phyloP scores from a whole-genome alignment of 192 early-diverging fungal genomes.

The Diversispora eburnea region DNA sequence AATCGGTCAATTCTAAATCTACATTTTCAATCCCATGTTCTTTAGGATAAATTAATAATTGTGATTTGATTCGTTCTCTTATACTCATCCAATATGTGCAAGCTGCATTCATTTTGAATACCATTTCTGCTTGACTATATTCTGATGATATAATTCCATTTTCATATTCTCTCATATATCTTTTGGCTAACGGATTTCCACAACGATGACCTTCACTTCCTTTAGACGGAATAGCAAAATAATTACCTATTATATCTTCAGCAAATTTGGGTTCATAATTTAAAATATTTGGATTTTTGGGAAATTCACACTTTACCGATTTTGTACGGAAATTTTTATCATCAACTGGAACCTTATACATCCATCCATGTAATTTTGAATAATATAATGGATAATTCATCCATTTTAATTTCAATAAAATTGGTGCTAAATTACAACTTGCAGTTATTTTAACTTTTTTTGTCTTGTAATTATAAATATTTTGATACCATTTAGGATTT shows the following conservation, averaged over 20 bases:
- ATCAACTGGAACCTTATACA: constrained; percentile 63
- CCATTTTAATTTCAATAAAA: constrained; percentile 86
- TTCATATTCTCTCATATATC: constrained; percentile 76
- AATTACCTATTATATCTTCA: constrained; percentile 42
- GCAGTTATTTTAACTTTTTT: constrained; percentile 64
- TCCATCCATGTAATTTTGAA: constrained; percentile 75
- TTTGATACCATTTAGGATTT: constrained; percentile 79
- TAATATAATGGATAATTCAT: constrained; percentile 72
- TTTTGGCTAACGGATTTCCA: constrained; percentile 83
- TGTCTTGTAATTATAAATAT: constrained; percentile 63
- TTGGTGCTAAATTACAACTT: constrained; percentile 71
- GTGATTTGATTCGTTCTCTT: constrained; percentile 52
- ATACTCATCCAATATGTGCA: constrained; percentile 91
- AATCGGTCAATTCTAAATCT: constrained; percentile 2
- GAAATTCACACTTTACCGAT: neutral
- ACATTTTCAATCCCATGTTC: constrained; percentile 41
- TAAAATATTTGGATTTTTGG: constrained; percentile 39
- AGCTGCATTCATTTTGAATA: constrained; percentile 68
- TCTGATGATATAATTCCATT: constrained; percentile 73
- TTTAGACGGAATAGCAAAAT: constrained; percentile 80
- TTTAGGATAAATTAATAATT: constrained; percentile 14
- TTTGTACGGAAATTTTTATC: neutral
- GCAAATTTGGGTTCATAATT: constrained; percentile 34
- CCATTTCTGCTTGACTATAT: constrained; percentile 59
- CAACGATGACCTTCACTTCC: constrained; percentile 77